A percentile compares a stretch with the other conserved stretches of the same genome.
These are phyloP conservation scores for Pterocarpus santalinus DNA, from an alignment of 306 rosid species.

Conservation along the genomic window DNA sequence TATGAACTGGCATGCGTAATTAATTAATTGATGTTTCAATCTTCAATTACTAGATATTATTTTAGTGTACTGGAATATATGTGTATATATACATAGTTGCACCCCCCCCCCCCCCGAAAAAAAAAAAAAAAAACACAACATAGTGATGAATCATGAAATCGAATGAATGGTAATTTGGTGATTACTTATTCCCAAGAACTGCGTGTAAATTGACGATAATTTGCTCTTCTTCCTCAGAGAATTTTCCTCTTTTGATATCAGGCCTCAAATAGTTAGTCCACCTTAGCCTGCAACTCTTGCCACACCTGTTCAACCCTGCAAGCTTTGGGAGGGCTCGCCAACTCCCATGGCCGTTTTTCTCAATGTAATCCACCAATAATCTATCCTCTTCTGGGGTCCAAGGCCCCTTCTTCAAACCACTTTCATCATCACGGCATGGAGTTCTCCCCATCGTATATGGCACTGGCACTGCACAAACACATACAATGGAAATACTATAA, in stretches of 20 bases:
- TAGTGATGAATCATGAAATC: neutral
- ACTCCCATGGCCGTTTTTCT: constrained; percentile 77
- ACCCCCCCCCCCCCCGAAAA: neutral
- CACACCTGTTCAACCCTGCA: constrained; percentile 88
- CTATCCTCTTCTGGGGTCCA: constrained; percentile 66
- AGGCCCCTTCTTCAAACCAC: constrained; percentile 61
- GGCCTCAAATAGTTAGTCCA: constrained; percentile 89
- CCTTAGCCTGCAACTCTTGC: constrained; percentile 79
- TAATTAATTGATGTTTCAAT: neutral
- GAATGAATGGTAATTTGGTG: constrained; percentile 14
- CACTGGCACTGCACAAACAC: constrained; percentile 31
- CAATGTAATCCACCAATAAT: constrained; percentile 50
- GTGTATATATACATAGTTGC: neutral
- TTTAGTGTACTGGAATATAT: neutral
- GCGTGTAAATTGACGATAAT: constrained; percentile 72
- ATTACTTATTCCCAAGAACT: constrained; percentile 80
- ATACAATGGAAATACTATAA: neutral
- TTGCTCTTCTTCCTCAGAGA: constrained; percentile 67
- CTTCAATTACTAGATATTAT: neutral
- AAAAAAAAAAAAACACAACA: neutral
- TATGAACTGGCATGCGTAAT: neutral
- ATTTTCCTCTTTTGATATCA: constrained; percentile 82
- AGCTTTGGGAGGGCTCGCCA: constrained; percentile 84
- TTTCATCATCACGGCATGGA: constrained; percentile 46
- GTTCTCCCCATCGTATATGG: constrained; percentile 49